Evolutionary conservation across 164 flowering plant species (phyloP).

Genomic region (Macadamia integrifolia): DNA sequence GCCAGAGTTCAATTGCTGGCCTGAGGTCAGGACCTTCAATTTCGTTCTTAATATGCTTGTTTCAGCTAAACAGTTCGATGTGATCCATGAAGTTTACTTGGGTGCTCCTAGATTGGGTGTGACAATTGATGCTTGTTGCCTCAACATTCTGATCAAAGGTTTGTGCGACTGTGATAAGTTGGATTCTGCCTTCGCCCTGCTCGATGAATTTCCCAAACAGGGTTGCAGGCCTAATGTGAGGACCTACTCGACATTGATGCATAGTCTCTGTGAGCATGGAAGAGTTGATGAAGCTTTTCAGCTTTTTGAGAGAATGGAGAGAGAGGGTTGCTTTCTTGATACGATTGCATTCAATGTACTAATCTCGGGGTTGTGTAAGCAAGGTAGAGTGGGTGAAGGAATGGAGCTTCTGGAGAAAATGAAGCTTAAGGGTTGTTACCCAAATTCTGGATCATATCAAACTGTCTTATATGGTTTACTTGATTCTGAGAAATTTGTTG

Average conservation of each 20-base stretch:
- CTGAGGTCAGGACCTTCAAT: conserved; percentile 57
- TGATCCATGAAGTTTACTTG: conserved; percentile 53
- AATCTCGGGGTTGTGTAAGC: conserved; percentile 69
- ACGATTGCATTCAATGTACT: conserved; percentile 64
- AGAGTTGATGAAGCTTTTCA: conserved; percentile 65
- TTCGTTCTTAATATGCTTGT: conserved; percentile 77
- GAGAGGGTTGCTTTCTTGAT: conserved; percentile 54
- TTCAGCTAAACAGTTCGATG: conserved; percentile 40
- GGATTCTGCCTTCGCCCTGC: conserved; percentile 61
- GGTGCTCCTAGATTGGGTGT: conserved; percentile 56
- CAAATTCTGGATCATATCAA: conserved; percentile 65
- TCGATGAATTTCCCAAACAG: conserved; percentile 75
- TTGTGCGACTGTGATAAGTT: conserved; percentile 53
- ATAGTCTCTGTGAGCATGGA: conserved; percentile 47
- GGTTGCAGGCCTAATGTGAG: conserved; percentile 48
- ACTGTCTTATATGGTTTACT: conserved; percentile 71
- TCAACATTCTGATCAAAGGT: conserved; percentile 78
- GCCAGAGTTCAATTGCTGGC: conserved; percentile 69
- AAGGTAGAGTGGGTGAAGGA: conserved; percentile 51
- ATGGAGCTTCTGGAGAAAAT: conserved; percentile 50
- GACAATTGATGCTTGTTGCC: conserved; percentile 63
- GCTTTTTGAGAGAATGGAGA: conserved; percentile 63
- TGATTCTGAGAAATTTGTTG: conserved; percentile 35
- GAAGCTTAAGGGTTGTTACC: conserved; percentile 68
- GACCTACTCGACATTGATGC: conserved; percentile 77